These are phyloP conservation scores for Ustilago sp. DNA, from an alignment of 1,284 basidiomycete species.

Conservation along the genomic window DNA sequence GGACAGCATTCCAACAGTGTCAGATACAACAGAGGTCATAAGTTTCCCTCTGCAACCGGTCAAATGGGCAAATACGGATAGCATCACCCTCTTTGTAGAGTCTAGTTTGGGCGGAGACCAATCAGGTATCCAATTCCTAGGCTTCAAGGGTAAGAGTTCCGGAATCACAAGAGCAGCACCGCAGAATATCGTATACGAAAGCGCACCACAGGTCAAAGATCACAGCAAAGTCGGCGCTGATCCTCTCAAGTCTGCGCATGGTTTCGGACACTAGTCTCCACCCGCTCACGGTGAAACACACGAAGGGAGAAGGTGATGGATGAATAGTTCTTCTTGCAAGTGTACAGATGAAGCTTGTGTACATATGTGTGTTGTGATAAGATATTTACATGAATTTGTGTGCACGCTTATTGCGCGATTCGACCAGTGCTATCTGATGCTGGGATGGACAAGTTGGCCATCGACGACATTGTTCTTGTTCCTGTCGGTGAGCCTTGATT, in stretches of 20 bases:
- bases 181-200: constrained; percentile 64
- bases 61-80: constrained; percentile 62
- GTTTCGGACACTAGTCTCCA: constrained; percentile 37
- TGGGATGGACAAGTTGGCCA: constrained; percentile 44
- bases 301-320: not conserved
- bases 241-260: constrained; percentile 33
- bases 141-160: constrained; percentile 62
- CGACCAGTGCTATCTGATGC: constrained; percentile 41
- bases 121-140: constrained; percentile 56
- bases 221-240: constrained; percentile 53
- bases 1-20: constrained; percentile 49
- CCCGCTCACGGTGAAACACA: not conserved
- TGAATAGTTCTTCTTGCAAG: constrained; percentile 7
- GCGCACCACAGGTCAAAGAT: constrained; percentile 63
- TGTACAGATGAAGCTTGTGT: constrained; percentile 2
- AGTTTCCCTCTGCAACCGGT: constrained; percentile 61
- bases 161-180: constrained; percentile 44
- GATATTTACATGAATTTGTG: constrained; percentile 20
- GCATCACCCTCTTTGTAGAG: constrained; percentile 61
- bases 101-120: constrained; percentile 40
- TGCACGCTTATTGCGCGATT: not conserved
- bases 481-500: constrained; percentile 44
- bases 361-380: constrained; percentile 10
- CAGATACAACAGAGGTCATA: constrained; percentile 52
- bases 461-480: constrained; percentile 36